Evolutionary conservation across 306 rosid genomes (phyloP).

Genomic region (Glycine tomentella): DNA sequence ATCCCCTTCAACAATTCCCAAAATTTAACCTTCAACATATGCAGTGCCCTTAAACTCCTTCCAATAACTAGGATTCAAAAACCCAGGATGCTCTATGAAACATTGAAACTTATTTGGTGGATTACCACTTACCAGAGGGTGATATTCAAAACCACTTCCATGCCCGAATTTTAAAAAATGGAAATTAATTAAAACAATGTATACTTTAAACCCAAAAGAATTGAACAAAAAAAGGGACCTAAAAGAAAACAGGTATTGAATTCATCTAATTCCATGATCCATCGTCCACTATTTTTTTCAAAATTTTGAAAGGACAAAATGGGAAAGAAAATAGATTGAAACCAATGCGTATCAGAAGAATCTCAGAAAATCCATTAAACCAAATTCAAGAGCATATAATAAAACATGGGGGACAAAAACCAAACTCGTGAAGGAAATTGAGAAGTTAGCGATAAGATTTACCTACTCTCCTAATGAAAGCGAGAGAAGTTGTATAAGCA

Average conservation of each 20-base stretch:
- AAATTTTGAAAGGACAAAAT: too few species aligned
- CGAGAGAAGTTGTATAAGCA: slow-evolving; percentile 58
- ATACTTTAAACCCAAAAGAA: neutral
- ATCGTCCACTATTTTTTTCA: too few species aligned
- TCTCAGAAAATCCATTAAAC: too few species aligned
- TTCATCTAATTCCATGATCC: neutral
- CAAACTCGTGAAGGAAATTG: too few species aligned
- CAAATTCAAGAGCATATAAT: too few species aligned
- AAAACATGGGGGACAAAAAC: too few species aligned
- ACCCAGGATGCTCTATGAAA: neutral
- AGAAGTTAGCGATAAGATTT: neutral
- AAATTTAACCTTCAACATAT: slow-evolving; percentile 40
- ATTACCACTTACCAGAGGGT: neutral
- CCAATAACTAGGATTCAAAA: neutral
- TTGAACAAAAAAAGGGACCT: neutral
- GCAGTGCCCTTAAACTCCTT: neutral
- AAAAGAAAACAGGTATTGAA: neutral
- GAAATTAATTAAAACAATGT: neutral
- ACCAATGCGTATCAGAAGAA: too few species aligned
- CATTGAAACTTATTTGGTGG: neutral
- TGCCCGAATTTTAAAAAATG: neutral
- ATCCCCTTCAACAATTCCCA: slow-evolving; percentile 31
- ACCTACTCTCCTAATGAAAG: slow-evolving; percentile 80
- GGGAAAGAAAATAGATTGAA: too few species aligned
- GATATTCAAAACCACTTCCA: neutral